Evolutionary conservation across 192 early-diverging fungal genomes (phyloP), one percentile per base, ranked within the genome.

Genomic region (Geranomyces michiganensis): DNA sequence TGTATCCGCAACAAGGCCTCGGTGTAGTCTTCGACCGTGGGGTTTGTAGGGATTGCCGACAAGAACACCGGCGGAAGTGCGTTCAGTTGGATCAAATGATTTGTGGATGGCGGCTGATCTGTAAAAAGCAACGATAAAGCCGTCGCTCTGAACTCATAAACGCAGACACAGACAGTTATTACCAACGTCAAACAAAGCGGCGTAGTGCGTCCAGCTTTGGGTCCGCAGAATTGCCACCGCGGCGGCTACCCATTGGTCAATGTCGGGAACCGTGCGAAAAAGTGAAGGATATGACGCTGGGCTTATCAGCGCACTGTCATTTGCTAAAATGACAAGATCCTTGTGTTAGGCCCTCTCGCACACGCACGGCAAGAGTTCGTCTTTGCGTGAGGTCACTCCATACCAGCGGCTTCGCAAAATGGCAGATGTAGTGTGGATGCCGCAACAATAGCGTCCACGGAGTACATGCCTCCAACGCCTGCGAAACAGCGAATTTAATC

Each of bases 191-290:
- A 41, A 41, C 5, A 41, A 41, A 10, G 58, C 58, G 1, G 58
- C 58, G 30, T 60, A 60, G 17, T 56, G 66, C 26, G 26, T 17
- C 32, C 66, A 56, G 56, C 32, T 1, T 22, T 44, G 48, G 27
- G 22, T 56, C 12, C n/a, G 4, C 21, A 68, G 24, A 24, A 68
- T 29, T 1, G 22, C 29, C 22, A 17, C 29, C 27, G 21, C 21
- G 15, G 49, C 66, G 0, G 21, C 3, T 26, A 22, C 7, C 17
- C 30, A 19, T 56, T 68, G 66, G 8, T 49, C 2, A 0, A 22
- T n/a, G 51, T 51, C 47, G 0, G 49, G 27, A 8, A 68, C 31
- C 26, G 51, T 55, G 27, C 66, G 66, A 22, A 68, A 55, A 9
- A 56, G 53, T 0, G 66, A 27, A 19, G 66, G 53, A 30, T 55